phyloP scores from a whole-genome alignment of 768 basidiomycete genomes.

The Boletus reticulatus region DNA sequence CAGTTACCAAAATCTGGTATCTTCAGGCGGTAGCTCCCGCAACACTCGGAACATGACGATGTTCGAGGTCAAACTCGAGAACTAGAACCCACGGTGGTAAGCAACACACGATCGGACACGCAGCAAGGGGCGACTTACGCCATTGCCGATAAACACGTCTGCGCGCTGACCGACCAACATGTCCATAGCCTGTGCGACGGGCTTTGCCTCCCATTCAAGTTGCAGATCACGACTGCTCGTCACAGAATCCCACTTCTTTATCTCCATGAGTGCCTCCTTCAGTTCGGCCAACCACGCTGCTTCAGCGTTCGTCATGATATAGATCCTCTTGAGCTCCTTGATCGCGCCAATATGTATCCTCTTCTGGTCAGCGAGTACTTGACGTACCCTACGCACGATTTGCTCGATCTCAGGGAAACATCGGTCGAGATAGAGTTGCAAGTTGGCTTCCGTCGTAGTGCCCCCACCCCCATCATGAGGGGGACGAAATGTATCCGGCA shows the following conservation, averaged over 20 bases:
- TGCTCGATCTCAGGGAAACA: conserved; percentile 54
- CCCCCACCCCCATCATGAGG: conserved; percentile 20
- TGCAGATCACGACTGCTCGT: conserved; percentile 53
- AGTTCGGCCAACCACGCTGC: conserved; percentile 47
- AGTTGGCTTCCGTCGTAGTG: conserved; percentile 29
- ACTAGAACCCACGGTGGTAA: conserved; percentile 27
- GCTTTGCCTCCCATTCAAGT: conserved; percentile 53
- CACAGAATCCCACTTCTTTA: conserved; percentile 47
- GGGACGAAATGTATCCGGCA: conserved; percentile 45
- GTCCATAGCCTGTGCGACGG: conserved; percentile 59
- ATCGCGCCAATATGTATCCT: conserved; percentile 5
- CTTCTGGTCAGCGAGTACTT: conserved; percentile 26
- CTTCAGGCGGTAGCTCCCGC: conserved; percentile 33
- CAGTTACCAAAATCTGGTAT: conserved; percentile 41
- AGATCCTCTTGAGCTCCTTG: conserved; percentile 44
- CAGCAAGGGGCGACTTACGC: conserved; percentile 41
- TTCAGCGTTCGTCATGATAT: conserved; percentile 65
- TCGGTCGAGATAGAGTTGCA: conserved; percentile 38
- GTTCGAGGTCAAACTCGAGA: conserved; percentile 48
- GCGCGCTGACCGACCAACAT: conserved; percentile 67
- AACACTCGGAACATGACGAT: conserved; percentile 44
- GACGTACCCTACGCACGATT: conserved; percentile 40
- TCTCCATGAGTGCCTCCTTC: conserved; percentile 36
- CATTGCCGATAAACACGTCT: conserved; percentile 68
- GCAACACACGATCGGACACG: background rate